These are phyloP conservation scores for Yamadazyma atlantica DNA, from an alignment of 1,139 yeast species.

Conservation along the genomic window DNA sequence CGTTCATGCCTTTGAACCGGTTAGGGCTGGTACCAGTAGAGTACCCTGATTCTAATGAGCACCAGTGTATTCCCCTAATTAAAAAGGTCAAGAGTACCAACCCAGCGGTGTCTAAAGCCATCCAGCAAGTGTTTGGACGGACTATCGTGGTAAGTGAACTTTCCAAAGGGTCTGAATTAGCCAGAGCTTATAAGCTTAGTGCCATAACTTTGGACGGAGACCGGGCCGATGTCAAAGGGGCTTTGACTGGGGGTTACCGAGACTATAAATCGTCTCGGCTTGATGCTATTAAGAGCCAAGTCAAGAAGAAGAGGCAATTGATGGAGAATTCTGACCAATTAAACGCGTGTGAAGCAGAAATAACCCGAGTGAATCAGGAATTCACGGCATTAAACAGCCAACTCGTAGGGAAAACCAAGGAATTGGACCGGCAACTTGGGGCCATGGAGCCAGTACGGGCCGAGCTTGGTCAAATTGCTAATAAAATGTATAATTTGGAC, in stretches of 20 bases:
- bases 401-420: constrained; percentile 44
- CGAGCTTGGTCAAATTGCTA: constrained; percentile 40
- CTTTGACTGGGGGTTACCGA: constrained; percentile 84
- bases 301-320: constrained; percentile 51
- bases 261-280: constrained; percentile 68
- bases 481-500: constrained; percentile 39
- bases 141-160: constrained; percentile 76
- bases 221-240: constrained; percentile 79
- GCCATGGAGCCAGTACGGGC: constrained; percentile 46
- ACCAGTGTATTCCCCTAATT: constrained; percentile 71
- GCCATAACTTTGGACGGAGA: constrained; percentile 94
- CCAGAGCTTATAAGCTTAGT: constrained; percentile 60
- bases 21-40: constrained; percentile 34
- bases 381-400: constrained; percentile 38
- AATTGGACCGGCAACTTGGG: constrained; percentile 31
- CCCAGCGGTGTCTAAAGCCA: constrained; percentile 56
- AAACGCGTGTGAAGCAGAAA: constrained; percentile 18
- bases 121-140: constrained; percentile 77
- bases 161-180: constrained; percentile 66
- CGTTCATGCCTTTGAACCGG: constrained; percentile 87
- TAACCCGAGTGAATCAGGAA: constrained; percentile 27
- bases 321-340: constrained; percentile 32
- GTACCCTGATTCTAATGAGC: constrained; percentile 56
- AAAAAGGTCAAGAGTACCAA: constrained; percentile 64
- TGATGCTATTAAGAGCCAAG: constrained; percentile 62